phyloP scores from a whole-genome alignment of 2,329 filamentous ascomycete genomes.

The Aspergillus novofumigatus region DNA sequence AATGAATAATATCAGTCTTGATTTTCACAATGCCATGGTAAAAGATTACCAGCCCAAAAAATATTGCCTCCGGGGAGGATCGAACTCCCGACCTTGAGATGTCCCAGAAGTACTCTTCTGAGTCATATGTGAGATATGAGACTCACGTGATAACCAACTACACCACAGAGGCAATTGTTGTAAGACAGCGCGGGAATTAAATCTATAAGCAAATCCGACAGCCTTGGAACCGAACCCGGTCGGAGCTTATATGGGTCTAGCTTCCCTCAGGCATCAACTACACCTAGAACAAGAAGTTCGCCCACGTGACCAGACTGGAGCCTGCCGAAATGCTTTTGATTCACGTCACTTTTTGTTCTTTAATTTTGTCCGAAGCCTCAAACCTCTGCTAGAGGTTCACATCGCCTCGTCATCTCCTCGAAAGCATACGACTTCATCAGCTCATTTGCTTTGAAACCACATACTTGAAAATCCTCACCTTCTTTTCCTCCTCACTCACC shows the following conservation, averaged over 20 bases:
- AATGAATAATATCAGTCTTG: no score
- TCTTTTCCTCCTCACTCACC: neutral
- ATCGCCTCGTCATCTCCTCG: constrained; percentile 1
- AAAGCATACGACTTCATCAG: neutral
- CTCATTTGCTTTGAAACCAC: neutral
- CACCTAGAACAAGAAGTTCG: constrained; percentile 7
- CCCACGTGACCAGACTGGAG: constrained; percentile 2
- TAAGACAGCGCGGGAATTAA: neutral
- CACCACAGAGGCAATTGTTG: neutral
- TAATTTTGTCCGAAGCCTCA: neutral
- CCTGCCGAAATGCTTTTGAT: constrained; percentile 13
- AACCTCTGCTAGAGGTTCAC: neutral
- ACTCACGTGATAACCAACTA: constrained; percentile 14
- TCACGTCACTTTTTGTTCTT: constrained; percentile 31
- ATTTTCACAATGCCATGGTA: no score
- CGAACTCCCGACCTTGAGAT: neutral
- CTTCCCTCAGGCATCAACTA: neutral
- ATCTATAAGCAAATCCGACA: no score
- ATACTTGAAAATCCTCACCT: neutral
- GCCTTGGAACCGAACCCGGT: no score
- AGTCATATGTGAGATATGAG: neutral
- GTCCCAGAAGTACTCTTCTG: neutral
- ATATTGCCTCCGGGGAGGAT: neutral
- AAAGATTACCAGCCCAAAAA: neutral
- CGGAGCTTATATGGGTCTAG: neutral